Evolutionary conservation across 2,329 filamentous ascomycete species (phyloP).

Genomic region (Corinectria fuckeliana): DNA sequence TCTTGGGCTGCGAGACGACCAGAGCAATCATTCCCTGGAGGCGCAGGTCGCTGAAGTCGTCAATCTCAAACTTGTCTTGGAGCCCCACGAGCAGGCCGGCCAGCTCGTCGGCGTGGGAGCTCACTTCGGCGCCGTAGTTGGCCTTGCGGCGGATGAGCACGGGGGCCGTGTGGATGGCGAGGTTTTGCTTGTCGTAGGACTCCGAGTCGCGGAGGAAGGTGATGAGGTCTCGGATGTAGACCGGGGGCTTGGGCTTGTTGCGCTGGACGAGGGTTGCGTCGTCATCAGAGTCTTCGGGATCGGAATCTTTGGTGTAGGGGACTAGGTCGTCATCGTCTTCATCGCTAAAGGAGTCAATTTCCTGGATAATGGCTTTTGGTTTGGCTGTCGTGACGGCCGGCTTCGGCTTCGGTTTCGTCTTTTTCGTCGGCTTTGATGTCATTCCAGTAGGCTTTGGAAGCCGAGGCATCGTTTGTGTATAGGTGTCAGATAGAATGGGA

Average conservation of each 20-base stretch:
- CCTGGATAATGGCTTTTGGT: constrained; percentile 65
- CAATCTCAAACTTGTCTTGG: constrained; percentile 84
- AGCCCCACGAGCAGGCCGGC: constrained; percentile 78
- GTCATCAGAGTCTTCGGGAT: constrained; percentile 90
- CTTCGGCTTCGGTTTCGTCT: constrained; percentile 40
- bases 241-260: constrained; percentile 82
- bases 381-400: constrained; percentile 38
- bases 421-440: constrained; percentile 23
- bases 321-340: constrained; percentile 72
- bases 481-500: constrained; percentile 49
- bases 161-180: constrained; percentile 80
- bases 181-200: constrained; percentile 81
- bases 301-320: constrained; percentile 85
- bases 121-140: constrained; percentile 86
- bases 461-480: background rate
- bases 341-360: constrained; percentile 66
- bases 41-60: constrained; percentile 76
- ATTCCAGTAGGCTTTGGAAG: constrained; percentile 1
- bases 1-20: constrained; percentile 74
- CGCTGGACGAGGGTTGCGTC: constrained; percentile 87
- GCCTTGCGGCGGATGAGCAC: constrained; percentile 86
- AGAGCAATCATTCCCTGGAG: constrained; percentile 84
- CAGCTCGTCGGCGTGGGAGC: constrained; percentile 82
- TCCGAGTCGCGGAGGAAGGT: constrained; percentile 80
- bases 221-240: constrained; percentile 89